Base-by-base conservation (phyloP, 768 basidiomycete genomes). In the Amanita thiersii region DNA sequence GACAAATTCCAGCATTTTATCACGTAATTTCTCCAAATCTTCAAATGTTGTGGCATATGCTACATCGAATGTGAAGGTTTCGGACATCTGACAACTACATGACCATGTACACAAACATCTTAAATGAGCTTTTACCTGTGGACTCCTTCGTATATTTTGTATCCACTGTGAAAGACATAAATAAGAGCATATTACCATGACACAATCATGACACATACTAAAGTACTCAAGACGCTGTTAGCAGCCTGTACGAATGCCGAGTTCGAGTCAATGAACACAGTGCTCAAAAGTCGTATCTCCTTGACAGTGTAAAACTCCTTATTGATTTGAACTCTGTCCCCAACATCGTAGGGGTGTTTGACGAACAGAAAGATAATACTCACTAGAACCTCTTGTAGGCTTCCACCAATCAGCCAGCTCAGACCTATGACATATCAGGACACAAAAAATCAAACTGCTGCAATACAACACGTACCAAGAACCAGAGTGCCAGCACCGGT, bases 331-430 rank as follows among this genome's bases (percentile, higher is more conserved):
- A 93, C 71, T 34, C 81, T 64, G 60, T 90, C 87, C 18, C 84
- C 83, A 18, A 88, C 85, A 58, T 88, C 86, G 66, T 81, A 86
- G 0, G 82, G 83, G 54, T 86, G 81, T 53, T 87, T 87, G 58
- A 90, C 72, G 62, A 93, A 92, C 20, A 96, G 68, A 73, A 96
- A 93, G 54, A 93, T 90, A 57, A 91, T 87, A 44, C 82, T 81
- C 3, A 77, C 78, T 42, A 93, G 68, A 33, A 92, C 78, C 58
- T 91, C 87, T 47, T 86, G 76, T 46, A 86, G 68, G 40, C 79
- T 85, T 33, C 70, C 68, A 28, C 90, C 91, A 50, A 93, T 88
- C 42, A 91, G 75, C 88, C 88, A 91, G 48, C 83, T 85, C 32
- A 90, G 66, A 52, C 81, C 80, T 79, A 43, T 23, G 40, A 46